These are phyloP conservation scores for Cairneyella variabilis DNA, from an alignment of 495 filamentous ascomycete genomes.

Conservation along the genomic window DNA sequence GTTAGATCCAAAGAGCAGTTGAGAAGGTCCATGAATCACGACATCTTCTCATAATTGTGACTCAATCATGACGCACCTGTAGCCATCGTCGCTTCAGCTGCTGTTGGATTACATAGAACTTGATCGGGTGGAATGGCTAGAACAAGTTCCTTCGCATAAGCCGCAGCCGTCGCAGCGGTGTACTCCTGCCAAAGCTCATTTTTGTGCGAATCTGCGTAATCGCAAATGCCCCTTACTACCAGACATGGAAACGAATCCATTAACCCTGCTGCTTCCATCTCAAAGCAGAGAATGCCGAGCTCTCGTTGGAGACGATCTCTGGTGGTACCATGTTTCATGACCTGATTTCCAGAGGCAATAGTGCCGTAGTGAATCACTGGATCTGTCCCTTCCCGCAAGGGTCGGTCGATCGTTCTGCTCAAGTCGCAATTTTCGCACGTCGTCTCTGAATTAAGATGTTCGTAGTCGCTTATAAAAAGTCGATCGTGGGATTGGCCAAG, in stretches of 20 bases:
- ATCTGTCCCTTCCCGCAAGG: neutral
- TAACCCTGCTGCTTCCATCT: constrained; percentile 45
- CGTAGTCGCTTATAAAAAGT: constrained; percentile 29
- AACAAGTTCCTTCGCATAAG: too few species aligned
- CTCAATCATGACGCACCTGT: too few species aligned
- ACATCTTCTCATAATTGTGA: too few species aligned
- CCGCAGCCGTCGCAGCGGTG: constrained; percentile 32
- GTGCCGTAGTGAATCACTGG: constrained; percentile 32
- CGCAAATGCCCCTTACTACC: constrained; percentile 38
- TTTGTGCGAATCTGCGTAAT: constrained; percentile 38
- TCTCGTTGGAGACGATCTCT: constrained; percentile 28
- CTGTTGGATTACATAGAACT: too few species aligned
- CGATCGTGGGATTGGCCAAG: too few species aligned
- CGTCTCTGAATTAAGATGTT: constrained; percentile 25
- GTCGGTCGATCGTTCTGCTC: neutral
- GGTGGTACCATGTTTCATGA: constrained; percentile 31
- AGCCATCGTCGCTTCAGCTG: too few species aligned
- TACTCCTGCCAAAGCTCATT: constrained; percentile 34
- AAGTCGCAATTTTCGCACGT: constrained; percentile 11
- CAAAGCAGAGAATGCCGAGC: constrained; percentile 33
- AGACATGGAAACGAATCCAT: constrained; percentile 31
- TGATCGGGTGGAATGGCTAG: too few species aligned
- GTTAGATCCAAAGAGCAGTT: too few species aligned
- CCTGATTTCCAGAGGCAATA: constrained; percentile 38
- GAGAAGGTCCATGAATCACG: too few species aligned